These are phyloP conservation scores for Sarocladiaceae sp. DNA, from an alignment of 2,329 filamentous ascomycete genomes.

Conservation along the genomic window DNA sequence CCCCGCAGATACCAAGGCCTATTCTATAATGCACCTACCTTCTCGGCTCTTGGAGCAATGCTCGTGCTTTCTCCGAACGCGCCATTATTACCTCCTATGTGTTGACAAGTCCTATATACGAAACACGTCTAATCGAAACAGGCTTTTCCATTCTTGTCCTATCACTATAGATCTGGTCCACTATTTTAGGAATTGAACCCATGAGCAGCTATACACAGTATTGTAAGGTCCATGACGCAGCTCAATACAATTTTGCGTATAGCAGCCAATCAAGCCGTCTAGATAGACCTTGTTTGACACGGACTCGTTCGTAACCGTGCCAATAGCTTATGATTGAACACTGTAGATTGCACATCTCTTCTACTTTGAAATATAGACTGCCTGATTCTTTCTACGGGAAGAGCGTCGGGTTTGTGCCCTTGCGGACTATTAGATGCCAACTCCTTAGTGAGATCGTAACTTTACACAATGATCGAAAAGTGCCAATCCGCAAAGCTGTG, in stretches of 20 bases:
- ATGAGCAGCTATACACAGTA: neutral
- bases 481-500: neutral
- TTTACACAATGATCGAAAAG: neutral
- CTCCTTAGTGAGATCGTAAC: neutral
- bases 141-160: too few relatives aligned
- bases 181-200: neutral
- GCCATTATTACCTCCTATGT: neutral
- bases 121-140: too few relatives aligned
- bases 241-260: neutral
- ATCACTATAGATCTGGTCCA: neutral
- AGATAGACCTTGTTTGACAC: neutral
- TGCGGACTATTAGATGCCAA: neutral
- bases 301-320: neutral
- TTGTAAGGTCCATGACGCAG: neutral
- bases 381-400: neutral
- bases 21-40: neutral
- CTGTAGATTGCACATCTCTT: neutral
- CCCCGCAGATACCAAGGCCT: neutral
- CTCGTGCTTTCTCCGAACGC: neutral
- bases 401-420: neutral
- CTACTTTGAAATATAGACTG: too few relatives aligned
- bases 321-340: neutral
- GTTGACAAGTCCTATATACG: neutral
- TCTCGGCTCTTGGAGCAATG: too few relatives aligned
- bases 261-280: neutral